A percentile compares a stretch with the other conserved stretches of the same genome.
phyloP scores from a whole-genome alignment of 75 land plant genomes.

The Isoetes taiwanensis region DNA sequence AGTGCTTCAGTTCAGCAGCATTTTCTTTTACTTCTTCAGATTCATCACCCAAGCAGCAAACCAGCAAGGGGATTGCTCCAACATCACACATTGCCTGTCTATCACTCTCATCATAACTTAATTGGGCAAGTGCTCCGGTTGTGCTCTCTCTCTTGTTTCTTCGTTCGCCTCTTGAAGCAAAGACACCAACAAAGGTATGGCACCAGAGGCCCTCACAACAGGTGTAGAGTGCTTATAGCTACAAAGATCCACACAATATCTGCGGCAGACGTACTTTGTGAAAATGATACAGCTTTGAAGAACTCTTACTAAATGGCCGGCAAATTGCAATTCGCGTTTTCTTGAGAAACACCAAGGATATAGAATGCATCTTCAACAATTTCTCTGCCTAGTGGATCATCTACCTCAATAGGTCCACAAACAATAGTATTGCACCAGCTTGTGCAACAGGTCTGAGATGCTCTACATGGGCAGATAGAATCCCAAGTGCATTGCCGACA shows the following conservation, averaged over 20 bases:
- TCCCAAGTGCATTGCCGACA: slow-evolving; percentile 31
- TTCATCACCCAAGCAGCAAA: slow-evolving; percentile 15
- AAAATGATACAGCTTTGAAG: slow-evolving; percentile 17
- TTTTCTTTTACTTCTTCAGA: slow-evolving; percentile 31
- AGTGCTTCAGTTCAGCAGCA: slow-evolving; percentile 33
- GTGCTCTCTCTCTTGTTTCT: slow-evolving; percentile 22
- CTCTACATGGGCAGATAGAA: slow-evolving; percentile 30
- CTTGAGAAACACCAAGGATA: slow-evolving; percentile 31
- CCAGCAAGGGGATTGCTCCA: slow-evolving; percentile 31
- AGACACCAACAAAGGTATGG: slow-evolving; percentile 22
- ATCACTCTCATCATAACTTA: slow-evolving; percentile 29
- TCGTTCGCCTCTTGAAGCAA: slow-evolving; percentile 12
- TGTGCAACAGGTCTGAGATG: slow-evolving; percentile 26
- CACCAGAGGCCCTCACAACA: slow-evolving; percentile 26
- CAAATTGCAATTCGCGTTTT: slow-evolving; percentile 25
- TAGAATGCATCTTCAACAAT: slow-evolving; percentile 36
- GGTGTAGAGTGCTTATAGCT: slow-evolving; percentile 25
- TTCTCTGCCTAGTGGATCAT: slow-evolving; percentile 23
- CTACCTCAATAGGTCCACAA: slow-evolving; percentile 25
- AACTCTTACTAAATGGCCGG: slow-evolving; percentile 28
- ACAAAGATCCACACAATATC: slow-evolving; percentile 33
- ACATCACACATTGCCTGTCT: slow-evolving; percentile 26
- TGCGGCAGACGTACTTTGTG: slow-evolving; percentile 34
- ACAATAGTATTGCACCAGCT: slow-evolving; percentile 31
- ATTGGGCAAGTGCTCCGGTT: slow-evolving; percentile 33